Evolutionary conservation across 108 stramenopile genomes (phyloP).

Genomic region (Cyclotella atomus): DNA sequence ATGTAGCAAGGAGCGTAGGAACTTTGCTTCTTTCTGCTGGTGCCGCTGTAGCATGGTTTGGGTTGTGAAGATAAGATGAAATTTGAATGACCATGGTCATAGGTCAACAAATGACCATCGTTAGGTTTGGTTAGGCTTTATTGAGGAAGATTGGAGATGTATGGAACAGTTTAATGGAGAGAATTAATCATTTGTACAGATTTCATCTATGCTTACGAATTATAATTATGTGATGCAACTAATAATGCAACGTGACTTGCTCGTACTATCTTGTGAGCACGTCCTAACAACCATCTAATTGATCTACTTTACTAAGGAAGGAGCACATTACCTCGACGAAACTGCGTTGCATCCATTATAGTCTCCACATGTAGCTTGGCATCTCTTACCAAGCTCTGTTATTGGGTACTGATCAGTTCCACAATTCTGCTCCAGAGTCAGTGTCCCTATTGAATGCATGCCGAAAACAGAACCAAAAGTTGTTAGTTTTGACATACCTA

Average conservation of each 20-base stretch:
- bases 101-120: not conserved
- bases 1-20: not conserved
- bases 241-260: no score
- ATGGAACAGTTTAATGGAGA: no score
- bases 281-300: no score
- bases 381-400: constrained; percentile 39
- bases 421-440: constrained; percentile 43
- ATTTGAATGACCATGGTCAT: not conserved
- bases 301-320: no score
- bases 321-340: not conserved
- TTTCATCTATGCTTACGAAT: no score
- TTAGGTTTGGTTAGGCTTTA: no score
- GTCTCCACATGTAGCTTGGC: constrained; percentile 23
- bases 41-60: not conserved
- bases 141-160: not conserved
- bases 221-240: no score
- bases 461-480: not conserved
- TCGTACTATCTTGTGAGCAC: no score
- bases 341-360: constrained; percentile 24
- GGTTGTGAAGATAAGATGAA: not conserved
- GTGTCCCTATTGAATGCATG: not conserved
- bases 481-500: not conserved
- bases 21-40: not conserved
- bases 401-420: constrained; percentile 21
- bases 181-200: no score